Evolutionary conservation across 768 basidiomycete genomes (phyloP), one percentile per base, ranked within the genome.

Genomic region (Mycena filopes): DNA sequence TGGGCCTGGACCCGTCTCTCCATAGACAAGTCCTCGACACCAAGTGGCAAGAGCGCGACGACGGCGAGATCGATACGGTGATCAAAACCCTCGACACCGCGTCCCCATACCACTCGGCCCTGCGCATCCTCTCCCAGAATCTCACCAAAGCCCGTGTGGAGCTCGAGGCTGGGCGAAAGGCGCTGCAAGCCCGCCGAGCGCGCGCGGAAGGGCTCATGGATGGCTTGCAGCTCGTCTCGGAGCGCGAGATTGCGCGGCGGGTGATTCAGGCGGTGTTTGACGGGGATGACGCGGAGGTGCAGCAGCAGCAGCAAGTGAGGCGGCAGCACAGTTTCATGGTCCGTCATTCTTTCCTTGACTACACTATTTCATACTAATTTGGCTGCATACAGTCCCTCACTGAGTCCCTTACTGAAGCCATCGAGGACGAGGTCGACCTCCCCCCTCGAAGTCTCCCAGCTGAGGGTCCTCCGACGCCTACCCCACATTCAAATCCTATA

Each of bases 11-110:
- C 60, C 56, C 80, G 29, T 45, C 71, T 3, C 66, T 81, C 15
- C 77, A 80, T 1, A 73, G 81, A 2, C 83, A 87, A 63, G 82
- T 94, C 13, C 82, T 94, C 20, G 79, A 83, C 2, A 90, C 87
- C 11, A 85, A 81, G 72, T 95, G 93, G 92, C 93, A 95, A 72
- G 85, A 87, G 25, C 89, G 87, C 70, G 92, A 95, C 74, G 87
- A 91, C 51, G 89, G 84, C 51, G 89, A 84, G 2, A 90, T 95
- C 45, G 87, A 90, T 64, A 78, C 82, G 18, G 83, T 87, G 4
- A 85, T 94, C 25, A 36, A 36, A 5, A 2, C 3, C 10, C 36
- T 36, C 36, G 36, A 36, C 9, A 11, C 5, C 11, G 4, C 36
- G 36, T 4, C 5, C 70, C 88, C 91, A 1, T 92, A 91, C 68